A percentile compares a stretch with the other conserved stretches of the same genome.
These are phyloP conservation scores for Hydnum rufescens DNA, from an alignment of 768 basidiomycete species.

Conservation along the genomic window DNA sequence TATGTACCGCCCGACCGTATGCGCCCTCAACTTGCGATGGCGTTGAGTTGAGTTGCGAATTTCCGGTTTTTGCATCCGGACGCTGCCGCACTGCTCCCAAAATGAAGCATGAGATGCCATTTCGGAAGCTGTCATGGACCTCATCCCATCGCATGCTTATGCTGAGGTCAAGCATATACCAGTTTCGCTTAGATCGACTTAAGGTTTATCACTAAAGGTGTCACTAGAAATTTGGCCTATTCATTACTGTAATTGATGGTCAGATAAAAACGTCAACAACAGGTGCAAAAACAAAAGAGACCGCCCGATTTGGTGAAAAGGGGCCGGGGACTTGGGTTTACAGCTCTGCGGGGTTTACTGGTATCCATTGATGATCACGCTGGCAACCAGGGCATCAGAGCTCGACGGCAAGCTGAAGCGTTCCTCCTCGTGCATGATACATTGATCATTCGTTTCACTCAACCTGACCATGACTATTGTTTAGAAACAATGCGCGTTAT, in stretches of 20 bases:
- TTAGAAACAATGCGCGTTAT: slow-evolving; percentile 52
- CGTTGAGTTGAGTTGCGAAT: too few species aligned
- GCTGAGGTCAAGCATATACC: slow-evolving; percentile 76
- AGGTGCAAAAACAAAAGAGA: slow-evolving; percentile 80
- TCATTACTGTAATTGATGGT: slow-evolving; percentile 86
- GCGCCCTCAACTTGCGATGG: too few species aligned
- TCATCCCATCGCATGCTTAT: slow-evolving; percentile 85
- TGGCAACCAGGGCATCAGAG: slow-evolving; percentile 63
- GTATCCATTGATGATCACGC: slow-evolving; percentile 51
- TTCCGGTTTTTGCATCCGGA: too few species aligned
- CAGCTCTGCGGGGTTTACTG: not conserved
- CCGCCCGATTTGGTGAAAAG: slow-evolving; percentile 85
- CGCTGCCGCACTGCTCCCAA: too few species aligned
- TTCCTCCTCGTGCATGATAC: slow-evolving; percentile 40
- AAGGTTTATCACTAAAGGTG: not conserved
- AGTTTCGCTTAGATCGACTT: not conserved
- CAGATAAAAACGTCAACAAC: slow-evolving; percentile 96
- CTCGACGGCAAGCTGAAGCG: slow-evolving; percentile 51
- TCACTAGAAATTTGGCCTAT: slow-evolving; percentile 69
- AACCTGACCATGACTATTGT: not conserved
- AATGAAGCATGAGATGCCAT: slow-evolving; percentile 91
- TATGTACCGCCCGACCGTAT: too few species aligned
- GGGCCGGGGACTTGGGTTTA: slow-evolving; percentile 20
- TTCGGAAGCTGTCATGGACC: slow-evolving; percentile 80
- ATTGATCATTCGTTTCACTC: not conserved